Evolutionary conservation across 257 asterid species (phyloP), one percentile per base, ranked within the genome.

Genomic region (Echium plantagineum): DNA sequence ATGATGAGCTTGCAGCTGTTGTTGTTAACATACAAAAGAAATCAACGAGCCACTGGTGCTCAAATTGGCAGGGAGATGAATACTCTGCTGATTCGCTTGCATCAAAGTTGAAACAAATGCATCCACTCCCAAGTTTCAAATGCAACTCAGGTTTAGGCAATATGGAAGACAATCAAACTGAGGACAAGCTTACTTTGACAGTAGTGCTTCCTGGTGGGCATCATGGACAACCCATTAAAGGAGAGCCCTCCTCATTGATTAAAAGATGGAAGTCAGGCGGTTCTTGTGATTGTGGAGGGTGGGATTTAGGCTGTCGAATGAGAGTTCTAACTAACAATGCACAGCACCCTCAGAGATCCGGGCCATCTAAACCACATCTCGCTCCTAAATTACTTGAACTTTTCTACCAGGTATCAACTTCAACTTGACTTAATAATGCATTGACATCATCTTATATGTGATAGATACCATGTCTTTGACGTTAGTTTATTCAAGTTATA

Each of bases 281-380:
- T 63, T 75, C 78, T 0, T 87, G 96, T 48, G 96, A 87, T 66
- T 87, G 96, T 70, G 96, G 96, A 24, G 96, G 96, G 59, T 87
- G 96, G 96, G 96, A 87, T 77, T 57, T 87, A 15, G 96, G 96
- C 46, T 87, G 96, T 69, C 62, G 66, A 62, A 12, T 82, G 70
- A 76, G 72, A 71, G 71, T 81, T 60, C 77, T 87, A 62, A 38
- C 72, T 57, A 70, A 62, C 24, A 66, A 38, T 52, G 58, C 62
- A 42, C 70, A 59, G 63, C 19, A 20, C 20, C 46, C n/a, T 63
- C 66, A 59, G 69, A 66, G 61, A 42, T 69, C 69, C 48, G 58
- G 63, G 63, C 52, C 74, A 32, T 53, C 63, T 15, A 70, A 63
- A 68, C 28, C 84, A 61, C 77, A 64, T 30, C 67, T 28, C 16